Base-by-base conservation (phyloP, 2,329 filamentous ascomycete genomes). In the Biscogniauxia marginata region DNA sequence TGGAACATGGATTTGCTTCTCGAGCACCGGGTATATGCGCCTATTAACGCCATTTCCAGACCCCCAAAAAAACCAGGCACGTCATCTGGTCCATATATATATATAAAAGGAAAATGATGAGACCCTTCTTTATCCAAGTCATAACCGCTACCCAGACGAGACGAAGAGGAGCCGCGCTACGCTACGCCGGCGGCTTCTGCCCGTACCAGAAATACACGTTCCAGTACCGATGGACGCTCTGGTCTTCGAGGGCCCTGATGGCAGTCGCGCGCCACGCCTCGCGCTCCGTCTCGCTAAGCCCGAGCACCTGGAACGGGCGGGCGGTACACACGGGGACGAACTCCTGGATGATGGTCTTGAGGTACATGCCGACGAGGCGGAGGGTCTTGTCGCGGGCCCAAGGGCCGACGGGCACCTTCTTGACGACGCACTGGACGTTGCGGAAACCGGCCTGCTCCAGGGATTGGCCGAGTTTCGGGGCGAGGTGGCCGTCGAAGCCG, bases 401-500 rank as follows among this genome's bases (percentile, higher is more conserved):
- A 2, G 71, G 65, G 0, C 76, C 77, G 46, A 81, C 71, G n/a
- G 79, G 77, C 3, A 80, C 73, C 56, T 75, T 76, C 57, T 76
- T 73, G 19, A 75, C 71, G 52, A 73, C 69, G 52, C 75, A 70
- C 7, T 73, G 70, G 6, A 81, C 70, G 49, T 62, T 53, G 48
- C 50, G 49, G 62, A 80, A 83, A 21, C 80, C 80, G 0, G 73
- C 71, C 0, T 68, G 67, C 24, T 70, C 48, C 43, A 66, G 55
- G 5, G 50, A 20, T 6, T 56, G 68, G 13, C 70, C 67, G 4
- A 80, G 66, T 11, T 72, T 65, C 54, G 63, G 52, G 55, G 70
- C 54, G 62, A 71, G 67, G 67, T 75, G 60, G 60, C 71, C 73
- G 57, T 75, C 70, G 48, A 77, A 72, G 2, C 74, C 75, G 49